Percentiles rank a stretch among this genome's conserved stretches.
Conservation (phyloP, 1,284 basidiomycete species). For the Moesziomyces sp. region DNA sequence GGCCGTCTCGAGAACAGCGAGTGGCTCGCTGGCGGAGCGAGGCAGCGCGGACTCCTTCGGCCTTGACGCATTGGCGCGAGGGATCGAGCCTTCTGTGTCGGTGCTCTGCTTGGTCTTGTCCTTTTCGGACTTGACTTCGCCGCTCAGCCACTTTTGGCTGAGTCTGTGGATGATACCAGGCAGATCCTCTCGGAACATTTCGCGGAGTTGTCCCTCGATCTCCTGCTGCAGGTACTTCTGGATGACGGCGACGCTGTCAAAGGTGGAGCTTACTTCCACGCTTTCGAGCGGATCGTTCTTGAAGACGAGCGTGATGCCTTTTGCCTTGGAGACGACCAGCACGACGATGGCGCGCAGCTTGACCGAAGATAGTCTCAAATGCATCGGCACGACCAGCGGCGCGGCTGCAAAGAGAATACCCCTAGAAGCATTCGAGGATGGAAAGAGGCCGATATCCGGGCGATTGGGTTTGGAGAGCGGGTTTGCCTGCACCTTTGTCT, state of each 20-base stretch:
- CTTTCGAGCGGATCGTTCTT: slow-evolving; percentile 99
- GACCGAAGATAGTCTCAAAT: slow-evolving; percentile 92
- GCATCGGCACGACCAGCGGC: slow-evolving; percentile 83
- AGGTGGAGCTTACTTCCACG: slow-evolving; percentile 95
- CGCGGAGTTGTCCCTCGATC: slow-evolving; percentile 94
- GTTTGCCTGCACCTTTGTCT: slow-evolving; percentile 96
- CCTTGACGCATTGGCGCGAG: not conserved
- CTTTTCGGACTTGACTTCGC: slow-evolving; percentile 53
- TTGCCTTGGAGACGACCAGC: slow-evolving; percentile 91
- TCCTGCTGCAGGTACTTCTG: slow-evolving; percentile 76
- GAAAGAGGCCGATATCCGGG: slow-evolving; percentile 55
- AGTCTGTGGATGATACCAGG: slow-evolving; percentile 96
- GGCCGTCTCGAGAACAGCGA: slow-evolving; percentile 23
- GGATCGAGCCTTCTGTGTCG: slow-evolving; percentile 8
- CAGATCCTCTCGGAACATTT: slow-evolving; percentile 97
- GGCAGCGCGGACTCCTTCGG: slow-evolving; percentile 18
- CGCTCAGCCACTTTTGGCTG: slow-evolving; percentile 85
- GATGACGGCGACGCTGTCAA: slow-evolving; percentile 97
- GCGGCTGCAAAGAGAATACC: slow-evolving; percentile 66
- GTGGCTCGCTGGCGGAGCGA: slow-evolving; percentile 36
- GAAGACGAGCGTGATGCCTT: slow-evolving; percentile 98
- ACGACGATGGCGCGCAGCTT: slow-evolving; percentile 95
- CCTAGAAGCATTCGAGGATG: slow-evolving; percentile 51
- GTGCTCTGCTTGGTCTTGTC: slow-evolving; percentile 36
- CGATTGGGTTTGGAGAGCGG: slow-evolving; percentile 76